Percentiles rank a stretch among this genome's conserved stretches.
phyloP scores from a whole-genome alignment of 306 rosid genomes.

The Fagus crenata region DNA sequence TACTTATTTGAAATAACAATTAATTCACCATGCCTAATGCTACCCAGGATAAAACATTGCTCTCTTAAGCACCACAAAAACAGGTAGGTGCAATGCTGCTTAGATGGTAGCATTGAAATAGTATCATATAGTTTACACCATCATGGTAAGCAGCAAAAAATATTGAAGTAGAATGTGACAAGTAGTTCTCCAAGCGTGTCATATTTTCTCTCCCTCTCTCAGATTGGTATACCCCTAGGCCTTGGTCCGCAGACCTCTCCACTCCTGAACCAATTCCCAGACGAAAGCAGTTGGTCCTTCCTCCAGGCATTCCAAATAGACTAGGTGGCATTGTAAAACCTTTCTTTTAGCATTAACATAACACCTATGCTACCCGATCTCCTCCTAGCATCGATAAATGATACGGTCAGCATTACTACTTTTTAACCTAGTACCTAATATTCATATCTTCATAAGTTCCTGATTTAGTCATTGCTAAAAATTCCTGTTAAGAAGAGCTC shows the following conservation, averaged over 20 bases:
- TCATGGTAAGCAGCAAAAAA: neutral
- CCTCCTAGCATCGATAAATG: neutral
- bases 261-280: neutral
- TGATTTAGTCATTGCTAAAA: neutral
- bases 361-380: neutral
- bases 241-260: neutral
- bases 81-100: neutral
- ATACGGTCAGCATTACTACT: neutral
- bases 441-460: neutral
- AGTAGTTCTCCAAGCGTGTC: neutral
- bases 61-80: neutral
- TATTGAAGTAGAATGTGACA: neutral
- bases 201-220: neutral
- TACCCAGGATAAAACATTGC: neutral
- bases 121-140: neutral
- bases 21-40: neutral
- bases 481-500: no score
- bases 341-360: neutral
- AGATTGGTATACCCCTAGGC: neutral
- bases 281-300: neutral
- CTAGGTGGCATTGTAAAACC: neutral
- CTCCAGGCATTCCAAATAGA: slow-evolving; percentile 4
- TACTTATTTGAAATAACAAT: neutral
- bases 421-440: neutral
- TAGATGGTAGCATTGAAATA: neutral